Evolutionary conservation across 2,329 filamentous ascomycete species (phyloP), one percentile per base, ranked within the genome.

Genomic region (Fusarium clavum): DNA sequence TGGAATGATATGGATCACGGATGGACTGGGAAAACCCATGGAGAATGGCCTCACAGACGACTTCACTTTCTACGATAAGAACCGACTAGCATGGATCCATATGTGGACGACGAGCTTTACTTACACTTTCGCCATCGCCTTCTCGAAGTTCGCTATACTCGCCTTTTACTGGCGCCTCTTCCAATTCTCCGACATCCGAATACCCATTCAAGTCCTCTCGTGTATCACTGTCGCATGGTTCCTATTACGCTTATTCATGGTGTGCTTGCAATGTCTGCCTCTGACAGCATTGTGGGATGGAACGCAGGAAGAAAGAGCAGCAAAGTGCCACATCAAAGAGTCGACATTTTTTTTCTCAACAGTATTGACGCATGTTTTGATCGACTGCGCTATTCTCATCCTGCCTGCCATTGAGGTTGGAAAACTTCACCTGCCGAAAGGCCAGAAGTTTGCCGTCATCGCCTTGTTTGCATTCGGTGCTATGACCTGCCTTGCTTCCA

Each of bases 181-280:
- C 59, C 64, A 70, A n/a, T 70, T 73, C 20, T 71, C 76, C 13
- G 69, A 69, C 6, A 76, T 78, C 22, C 72, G 73, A 20, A 59
- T 75, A 16, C 73, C 77, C 13, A 77, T 79, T 5, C 63, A 72
- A n/a, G 54, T 76, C 6, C 69, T 79, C 6, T 68, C 75, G 5
- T 72, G 38, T 10, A 32, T 71, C 5, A 70, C 75, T 4, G 44
- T 70, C 3, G 51, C 72, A 2, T 79, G 77, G 77, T 71, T 79
- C 29, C 57, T 76, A 3, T 55, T 77, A 5, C 67, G 77, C 30
- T 76, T 77, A 1, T 77, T 80, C 29, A 60, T 80, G 32, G 75
- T 74, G 2, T 75, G 77, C 2, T 76, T 81, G 29, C 77, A 78
- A 46, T 81, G 79, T 44, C 40, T 77, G 7, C 80, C 80, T 0